Evolutionary conservation across 495 filamentous ascomycete species (phyloP).

Genomic region (Rostrohypoxylon terebratum): DNA sequence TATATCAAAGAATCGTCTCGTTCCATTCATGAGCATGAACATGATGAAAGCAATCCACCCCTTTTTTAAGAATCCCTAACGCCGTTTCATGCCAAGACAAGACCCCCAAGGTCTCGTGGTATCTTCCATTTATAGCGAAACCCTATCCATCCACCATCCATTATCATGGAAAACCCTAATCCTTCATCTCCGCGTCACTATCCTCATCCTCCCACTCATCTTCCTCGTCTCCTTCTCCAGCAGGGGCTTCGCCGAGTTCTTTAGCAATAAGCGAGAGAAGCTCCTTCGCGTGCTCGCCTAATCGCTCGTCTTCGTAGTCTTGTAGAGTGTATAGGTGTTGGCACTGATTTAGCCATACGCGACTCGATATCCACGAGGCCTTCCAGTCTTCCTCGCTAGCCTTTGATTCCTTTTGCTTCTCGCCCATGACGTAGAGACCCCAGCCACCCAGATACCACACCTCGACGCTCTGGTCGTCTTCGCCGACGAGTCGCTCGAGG

Average conservation of each 20-base stretch:
- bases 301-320: constrained; percentile 78
- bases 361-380: constrained; percentile 65
- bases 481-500: constrained; percentile 80
- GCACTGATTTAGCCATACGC: constrained; percentile 71
- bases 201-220: constrained; percentile 66
- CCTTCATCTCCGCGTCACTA: constrained; percentile 55
- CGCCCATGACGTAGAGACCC: constrained; percentile 81
- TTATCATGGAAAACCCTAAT: constrained; percentile 6
- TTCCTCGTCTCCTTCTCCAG: constrained; percentile 62
- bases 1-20: constrained; percentile 18
- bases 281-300: constrained; percentile 74
- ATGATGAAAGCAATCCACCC: constrained; percentile 25
- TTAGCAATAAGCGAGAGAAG: constrained; percentile 66
- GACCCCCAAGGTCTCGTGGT: constrained; percentile 40
- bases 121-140: constrained; percentile 44
- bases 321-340: constrained; percentile 69
- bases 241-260: constrained; percentile 65
- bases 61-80: constrained; percentile 47
- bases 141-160: constrained; percentile 42
- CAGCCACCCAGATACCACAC: constrained; percentile 97
- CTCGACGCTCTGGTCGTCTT: constrained; percentile 94
- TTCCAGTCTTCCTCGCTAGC: constrained; percentile 58
- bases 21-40: constrained; percentile 27
- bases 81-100: constrained; percentile 42
- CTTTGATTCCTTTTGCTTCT: constrained; percentile 66